Percentiles rank a stretch among this genome's conserved stretches.
phyloP scores from a whole-genome alignment of 148 eudicot species.

The Fallopia convolvulus region DNA sequence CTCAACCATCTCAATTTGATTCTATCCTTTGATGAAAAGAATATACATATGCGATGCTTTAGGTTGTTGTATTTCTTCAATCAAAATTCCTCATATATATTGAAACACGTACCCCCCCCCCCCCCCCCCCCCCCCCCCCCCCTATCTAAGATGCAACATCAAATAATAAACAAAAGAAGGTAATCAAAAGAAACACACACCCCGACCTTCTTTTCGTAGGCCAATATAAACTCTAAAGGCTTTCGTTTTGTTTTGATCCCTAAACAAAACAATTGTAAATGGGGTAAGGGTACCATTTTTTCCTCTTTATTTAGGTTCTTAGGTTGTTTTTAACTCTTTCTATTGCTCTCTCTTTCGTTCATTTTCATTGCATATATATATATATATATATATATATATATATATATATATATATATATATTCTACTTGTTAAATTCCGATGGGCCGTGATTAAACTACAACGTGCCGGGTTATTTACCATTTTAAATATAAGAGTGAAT shows the following conservation, averaged over 20 bases:
- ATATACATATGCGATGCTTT: not conserved
- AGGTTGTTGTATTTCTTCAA: not conserved
- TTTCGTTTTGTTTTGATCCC: not conserved
- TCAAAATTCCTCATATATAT: not conserved
- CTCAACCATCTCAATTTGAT: not conserved
- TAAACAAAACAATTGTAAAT: not conserved
- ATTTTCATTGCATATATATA: too few species aligned
- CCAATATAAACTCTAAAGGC: not conserved
- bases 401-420: too few species aligned
- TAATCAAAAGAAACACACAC: not conserved
- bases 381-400: too few species aligned
- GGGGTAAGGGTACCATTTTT: not conserved
- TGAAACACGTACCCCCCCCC: too few species aligned
- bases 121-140: too few species aligned
- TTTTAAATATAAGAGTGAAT: too few species aligned
- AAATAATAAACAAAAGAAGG: not conserved
- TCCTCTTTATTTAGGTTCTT: too few species aligned
- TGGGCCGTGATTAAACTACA: too few species aligned
- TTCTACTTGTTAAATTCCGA: too few species aligned
- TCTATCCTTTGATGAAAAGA: not conserved
- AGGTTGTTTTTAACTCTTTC: not conserved
- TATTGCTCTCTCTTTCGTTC: too few species aligned
- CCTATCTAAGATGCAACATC: not conserved
- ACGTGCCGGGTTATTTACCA: too few species aligned
- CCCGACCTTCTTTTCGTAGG: not conserved